Evolutionary conservation across 208 protist genomes (phyloP).

Genomic region (Tritrichomonas musculus): DNA sequence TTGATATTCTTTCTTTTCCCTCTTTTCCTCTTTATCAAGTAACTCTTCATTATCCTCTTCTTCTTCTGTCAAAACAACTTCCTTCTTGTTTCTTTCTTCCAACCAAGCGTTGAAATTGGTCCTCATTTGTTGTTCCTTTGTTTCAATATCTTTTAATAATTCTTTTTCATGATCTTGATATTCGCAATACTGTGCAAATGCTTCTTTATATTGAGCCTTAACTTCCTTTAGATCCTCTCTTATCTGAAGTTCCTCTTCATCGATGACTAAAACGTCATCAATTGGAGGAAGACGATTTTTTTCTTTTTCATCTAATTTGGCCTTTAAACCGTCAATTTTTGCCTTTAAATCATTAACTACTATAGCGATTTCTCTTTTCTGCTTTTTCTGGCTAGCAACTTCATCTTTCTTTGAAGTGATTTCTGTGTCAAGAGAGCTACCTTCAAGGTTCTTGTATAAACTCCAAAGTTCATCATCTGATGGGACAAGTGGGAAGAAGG

Average conservation of each 20-base stretch:
- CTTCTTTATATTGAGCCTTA: not conserved
- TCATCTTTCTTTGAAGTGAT: not conserved
- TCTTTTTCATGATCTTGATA: not conserved
- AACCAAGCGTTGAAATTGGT: not conserved
- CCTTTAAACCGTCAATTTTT: not conserved
- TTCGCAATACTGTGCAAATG: not conserved
- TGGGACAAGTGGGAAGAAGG: slow-evolving; percentile 1
- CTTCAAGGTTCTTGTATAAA: not conserved
- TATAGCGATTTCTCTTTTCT: not conserved
- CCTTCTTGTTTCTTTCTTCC: not conserved
- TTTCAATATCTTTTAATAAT: not conserved
- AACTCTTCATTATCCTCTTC: slow-evolving; percentile 19
- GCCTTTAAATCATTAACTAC: not conserved
- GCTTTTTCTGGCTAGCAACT: not conserved
- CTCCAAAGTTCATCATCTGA: not conserved
- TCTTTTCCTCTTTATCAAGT: not conserved
- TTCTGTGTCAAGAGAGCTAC: not conserved
- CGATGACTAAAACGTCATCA: not conserved
- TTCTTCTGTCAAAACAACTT: not conserved
- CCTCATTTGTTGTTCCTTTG: not conserved
- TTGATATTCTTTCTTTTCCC: not conserved
- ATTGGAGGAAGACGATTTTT: slow-evolving; percentile 23
- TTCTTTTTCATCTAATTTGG: not conserved
- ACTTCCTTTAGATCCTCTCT: not conserved
- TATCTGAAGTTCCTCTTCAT: not conserved